These are phyloP conservation scores for Didymella exigua DNA, from an alignment of 2,329 filamentous ascomycete genomes.

Conservation along the genomic window DNA sequence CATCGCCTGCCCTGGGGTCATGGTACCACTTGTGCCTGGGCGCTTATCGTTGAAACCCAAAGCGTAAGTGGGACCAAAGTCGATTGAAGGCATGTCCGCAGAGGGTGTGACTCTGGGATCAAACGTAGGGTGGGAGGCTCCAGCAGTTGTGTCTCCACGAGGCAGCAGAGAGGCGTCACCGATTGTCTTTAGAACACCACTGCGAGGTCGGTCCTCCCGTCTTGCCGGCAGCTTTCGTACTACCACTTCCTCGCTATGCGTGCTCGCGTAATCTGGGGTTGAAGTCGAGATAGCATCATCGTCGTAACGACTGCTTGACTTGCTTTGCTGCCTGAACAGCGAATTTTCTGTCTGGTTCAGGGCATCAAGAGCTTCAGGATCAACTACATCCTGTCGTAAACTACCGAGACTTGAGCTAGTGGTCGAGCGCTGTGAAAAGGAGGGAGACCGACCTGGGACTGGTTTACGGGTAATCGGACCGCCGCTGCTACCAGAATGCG, in stretches of 20 bases:
- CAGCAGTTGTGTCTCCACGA: slow-evolving; percentile 42
- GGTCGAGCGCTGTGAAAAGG: slow-evolving; percentile 45
- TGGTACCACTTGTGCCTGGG: slow-evolving; percentile 61
- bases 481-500: slow-evolving; percentile 34
- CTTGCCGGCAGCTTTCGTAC: slow-evolving; percentile 49
- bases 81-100: slow-evolving; percentile 70
- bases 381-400: slow-evolving; percentile 52
- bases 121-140: slow-evolving; percentile 5
- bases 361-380: slow-evolving; percentile 53
- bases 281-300: slow-evolving; percentile 66
- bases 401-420: slow-evolving; percentile 52
- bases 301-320: slow-evolving; percentile 64
- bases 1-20: slow-evolving; percentile 46
- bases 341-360: slow-evolving; percentile 39
- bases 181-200: slow-evolving; percentile 79
- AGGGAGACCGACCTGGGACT: slow-evolving; percentile 51
- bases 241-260: slow-evolving; percentile 47
- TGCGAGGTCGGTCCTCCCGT: slow-evolving; percentile 73
- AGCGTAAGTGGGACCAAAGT: slow-evolving; percentile 85
- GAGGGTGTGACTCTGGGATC: slow-evolving; percentile 36
- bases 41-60: slow-evolving; percentile 63
- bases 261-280: slow-evolving; percentile 81
- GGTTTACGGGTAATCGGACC: slow-evolving; percentile 45
- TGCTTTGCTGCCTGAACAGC: slow-evolving; percentile 42
- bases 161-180: slow-evolving; percentile 59